Evolutionary conservation across 106 monocot genomes (phyloP).

Genomic region (Xerophyta viscosa): DNA sequence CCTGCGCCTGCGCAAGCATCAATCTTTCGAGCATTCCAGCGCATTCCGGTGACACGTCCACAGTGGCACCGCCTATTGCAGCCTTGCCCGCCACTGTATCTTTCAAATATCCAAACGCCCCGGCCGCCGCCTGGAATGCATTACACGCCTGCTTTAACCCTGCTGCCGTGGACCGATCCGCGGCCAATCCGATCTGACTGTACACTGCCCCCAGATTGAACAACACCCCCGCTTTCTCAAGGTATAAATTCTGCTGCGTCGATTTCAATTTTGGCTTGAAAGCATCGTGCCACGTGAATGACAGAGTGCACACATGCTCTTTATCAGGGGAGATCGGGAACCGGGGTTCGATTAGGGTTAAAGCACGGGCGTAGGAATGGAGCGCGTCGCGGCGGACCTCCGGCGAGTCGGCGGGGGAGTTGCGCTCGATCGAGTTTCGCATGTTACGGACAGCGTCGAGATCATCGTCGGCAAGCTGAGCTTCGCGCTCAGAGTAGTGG

Average conservation of each 20-base stretch:
- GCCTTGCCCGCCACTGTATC: conserved; percentile 33
- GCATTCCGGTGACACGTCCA: conserved; percentile 41
- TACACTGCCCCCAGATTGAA: conserved; percentile 50
- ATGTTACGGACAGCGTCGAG: conserved; percentile 41
- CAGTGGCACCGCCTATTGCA: conserved; percentile 20
- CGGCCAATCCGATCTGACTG: conserved; percentile 46
- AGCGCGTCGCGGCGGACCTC: conserved; percentile 36
- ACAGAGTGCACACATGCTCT: conserved; percentile 13
- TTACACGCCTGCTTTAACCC: conserved; percentile 47
- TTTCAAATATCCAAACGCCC: conserved; percentile 42
- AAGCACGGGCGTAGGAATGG: conserved; percentile 31
- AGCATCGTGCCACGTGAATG: conserved; percentile 54
- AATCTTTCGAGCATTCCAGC: conserved; percentile 63
- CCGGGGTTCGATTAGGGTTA: conserved; percentile 30
- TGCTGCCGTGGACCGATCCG: conserved; percentile 20
- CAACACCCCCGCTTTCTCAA: conserved; percentile 53
- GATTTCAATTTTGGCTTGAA: conserved; percentile 35
- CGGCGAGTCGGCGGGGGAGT: conserved; percentile 11
- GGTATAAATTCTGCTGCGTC: conserved; percentile 26
- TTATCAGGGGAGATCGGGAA: conserved; percentile 39
- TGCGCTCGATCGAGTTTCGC: conserved; percentile 32
- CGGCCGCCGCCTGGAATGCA: conserved; percentile 45
- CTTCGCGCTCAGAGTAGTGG: conserved; percentile 72
- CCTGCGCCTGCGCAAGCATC: conserved; percentile 77
- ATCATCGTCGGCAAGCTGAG: conserved; percentile 45